Evolutionary conservation across 192 early-diverging fungal genomes (phyloP).

Genomic region (Paraglomus occultum): DNA sequence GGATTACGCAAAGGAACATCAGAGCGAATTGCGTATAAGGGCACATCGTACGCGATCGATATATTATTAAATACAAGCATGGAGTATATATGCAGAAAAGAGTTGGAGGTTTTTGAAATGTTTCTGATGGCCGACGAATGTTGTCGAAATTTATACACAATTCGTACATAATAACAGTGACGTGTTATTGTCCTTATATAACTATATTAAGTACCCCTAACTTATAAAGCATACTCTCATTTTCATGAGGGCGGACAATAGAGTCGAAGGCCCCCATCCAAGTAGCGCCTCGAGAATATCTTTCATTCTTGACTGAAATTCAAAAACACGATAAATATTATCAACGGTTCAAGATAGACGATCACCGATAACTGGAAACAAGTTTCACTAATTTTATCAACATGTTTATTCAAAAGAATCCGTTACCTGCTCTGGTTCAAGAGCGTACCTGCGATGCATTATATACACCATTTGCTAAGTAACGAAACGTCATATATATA

Average conservation of each 20-base stretch:
- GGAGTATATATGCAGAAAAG: no score
- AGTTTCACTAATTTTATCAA: no score
- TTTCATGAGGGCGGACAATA: no score
- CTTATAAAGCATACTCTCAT: no score
- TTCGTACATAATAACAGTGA: no score
- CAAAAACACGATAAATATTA: slow-evolving; percentile 72
- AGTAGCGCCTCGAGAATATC: not conserved
- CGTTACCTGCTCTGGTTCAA: not conserved
- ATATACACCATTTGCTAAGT: not conserved
- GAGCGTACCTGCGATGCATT: not conserved
- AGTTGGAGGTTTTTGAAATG: no score
- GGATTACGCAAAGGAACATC: slow-evolving; percentile 75
- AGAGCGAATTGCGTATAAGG: slow-evolving; percentile 56
- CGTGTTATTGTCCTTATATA: no score
- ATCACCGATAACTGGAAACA: slow-evolving; percentile 44
- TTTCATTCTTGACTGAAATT: slow-evolving; percentile 83
- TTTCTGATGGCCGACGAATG: no score
- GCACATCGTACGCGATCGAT: slow-evolving; percentile 64
- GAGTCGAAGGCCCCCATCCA: no score
- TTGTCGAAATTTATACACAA: no score
- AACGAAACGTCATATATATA: not conserved
- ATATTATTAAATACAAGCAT: slow-evolving; percentile 50
- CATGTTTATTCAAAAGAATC: no score
- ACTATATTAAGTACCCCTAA: no score
- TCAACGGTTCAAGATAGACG: slow-evolving; percentile 86